Percentiles rank a stretch among this genome's conserved stretches.
Evolutionary conservation across 1,139 yeast genomes (phyloP).

Genomic region (Hyphopichia fennica): DNA sequence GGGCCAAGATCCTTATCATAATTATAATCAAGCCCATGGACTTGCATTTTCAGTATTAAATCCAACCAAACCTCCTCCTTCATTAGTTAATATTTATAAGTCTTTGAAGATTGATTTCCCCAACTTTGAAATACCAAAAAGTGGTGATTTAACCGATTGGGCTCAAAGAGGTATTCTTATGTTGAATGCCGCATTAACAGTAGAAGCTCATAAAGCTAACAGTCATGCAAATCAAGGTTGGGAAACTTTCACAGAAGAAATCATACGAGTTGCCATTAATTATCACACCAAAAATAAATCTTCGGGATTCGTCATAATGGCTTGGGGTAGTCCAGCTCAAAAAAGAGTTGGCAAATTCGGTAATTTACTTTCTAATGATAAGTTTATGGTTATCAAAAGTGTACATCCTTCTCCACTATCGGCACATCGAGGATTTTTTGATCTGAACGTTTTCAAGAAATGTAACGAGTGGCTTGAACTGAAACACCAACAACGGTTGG

Average conservation of each 20-base stretch:
- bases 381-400: slow-evolving; percentile 57
- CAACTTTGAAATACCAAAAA: slow-evolving; percentile 51
- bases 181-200: slow-evolving; percentile 88
- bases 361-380: slow-evolving; percentile 21
- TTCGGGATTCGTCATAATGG: slow-evolving; percentile 70
- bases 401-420: slow-evolving; percentile 97
- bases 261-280: slow-evolving; percentile 49
- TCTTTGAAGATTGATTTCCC: slow-evolving; percentile 73
- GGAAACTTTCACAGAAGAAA: slow-evolving; percentile 85
- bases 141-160: slow-evolving; percentile 82
- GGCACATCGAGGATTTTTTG: slow-evolving; percentile 82
- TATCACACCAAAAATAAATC: slow-evolving; percentile 28
- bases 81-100: slow-evolving; percentile 83
- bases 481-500: slow-evolving; percentile 51
- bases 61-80: slow-evolving; percentile 88
- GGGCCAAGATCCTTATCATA: slow-evolving; percentile 98
- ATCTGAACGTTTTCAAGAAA: slow-evolving; percentile 64
- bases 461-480: slow-evolving; percentile 73
- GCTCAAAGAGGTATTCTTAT: slow-evolving; percentile 84
- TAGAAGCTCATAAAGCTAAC: slow-evolving; percentile 89
- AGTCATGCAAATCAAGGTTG: slow-evolving; percentile 92
- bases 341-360: slow-evolving; percentile 54
- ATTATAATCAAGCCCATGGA: slow-evolving; percentile 92
- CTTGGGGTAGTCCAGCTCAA: slow-evolving; percentile 97
- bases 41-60: slow-evolving; percentile 87